These are phyloP conservation scores for Trichosporon coremiiforme DNA, from an alignment of 1,284 basidiomycete species.

Conservation along the genomic window DNA sequence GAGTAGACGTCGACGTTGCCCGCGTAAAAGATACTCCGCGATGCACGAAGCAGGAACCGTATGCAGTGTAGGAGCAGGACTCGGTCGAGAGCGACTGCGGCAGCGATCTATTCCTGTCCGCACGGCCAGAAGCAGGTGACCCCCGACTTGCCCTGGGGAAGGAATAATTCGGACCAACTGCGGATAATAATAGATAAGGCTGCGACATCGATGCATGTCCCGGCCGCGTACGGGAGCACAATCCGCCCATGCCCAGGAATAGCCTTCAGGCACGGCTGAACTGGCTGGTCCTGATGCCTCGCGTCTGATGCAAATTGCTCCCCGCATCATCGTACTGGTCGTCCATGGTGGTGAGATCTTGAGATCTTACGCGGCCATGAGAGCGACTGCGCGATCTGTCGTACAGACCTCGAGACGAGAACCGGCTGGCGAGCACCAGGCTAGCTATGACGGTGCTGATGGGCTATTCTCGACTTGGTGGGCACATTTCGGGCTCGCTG, in stretches of 20 bases:
- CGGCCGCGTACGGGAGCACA: neutral
- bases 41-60: neutral
- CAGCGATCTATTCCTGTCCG: neutral
- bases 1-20: neutral
- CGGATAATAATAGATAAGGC: constrained; percentile 10
- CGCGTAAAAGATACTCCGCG: neutral
- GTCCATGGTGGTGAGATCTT: too few species aligned
- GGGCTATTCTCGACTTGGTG: too few species aligned
- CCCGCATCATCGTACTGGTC: too few species aligned
- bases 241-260: neutral
- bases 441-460: too few species aligned
- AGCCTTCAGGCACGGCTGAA: neutral
- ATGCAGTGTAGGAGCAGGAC: neutral
- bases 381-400: too few species aligned
- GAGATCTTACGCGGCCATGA: too few species aligned
- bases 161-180: neutral
- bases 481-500: too few species aligned
- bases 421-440: too few species aligned
- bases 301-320: too few species aligned
- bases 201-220: neutral
- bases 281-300: too few species aligned
- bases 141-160: neutral
- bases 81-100: too few species aligned
- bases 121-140: neutral
- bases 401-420: too few species aligned